Percentiles rank a stretch among this genome's conserved stretches.
Conservation (phyloP, 2,329 filamentous ascomycete species). For the Scedosporium aurantiacum region DNA sequence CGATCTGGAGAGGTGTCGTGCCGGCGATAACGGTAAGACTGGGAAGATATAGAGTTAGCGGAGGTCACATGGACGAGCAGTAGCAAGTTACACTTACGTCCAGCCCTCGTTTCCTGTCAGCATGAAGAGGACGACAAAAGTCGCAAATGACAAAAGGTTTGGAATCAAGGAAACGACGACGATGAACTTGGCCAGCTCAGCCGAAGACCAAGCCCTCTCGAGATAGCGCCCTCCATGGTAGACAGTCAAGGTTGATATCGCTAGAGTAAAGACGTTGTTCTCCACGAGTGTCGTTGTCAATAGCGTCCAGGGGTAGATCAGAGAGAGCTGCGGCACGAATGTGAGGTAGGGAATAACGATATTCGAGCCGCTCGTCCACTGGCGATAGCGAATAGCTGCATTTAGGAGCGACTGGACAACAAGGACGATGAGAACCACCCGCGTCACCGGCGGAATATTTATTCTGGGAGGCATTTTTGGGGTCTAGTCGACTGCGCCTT, state of each 20-base stretch:
- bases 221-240: constrained; percentile 92
- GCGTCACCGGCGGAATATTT: constrained; percentile 86
- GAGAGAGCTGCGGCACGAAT: constrained; percentile 70
- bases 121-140: constrained; percentile 64
- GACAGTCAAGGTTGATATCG: constrained; percentile 65
- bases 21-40: constrained; percentile 77
- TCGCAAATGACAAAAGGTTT: constrained; percentile 62
- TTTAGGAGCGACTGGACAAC: constrained; percentile 73
- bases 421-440: constrained; percentile 65
- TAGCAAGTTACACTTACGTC: constrained; percentile 44
- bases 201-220: constrained; percentile 88
- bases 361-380: constrained; percentile 51
- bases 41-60: constrained; percentile 13
- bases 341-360: constrained; percentile 78
- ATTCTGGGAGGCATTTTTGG: constrained; percentile 64
- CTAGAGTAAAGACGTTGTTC: constrained; percentile 79
- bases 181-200: constrained; percentile 85
- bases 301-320: constrained; percentile 90
- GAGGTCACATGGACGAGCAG: neutral
- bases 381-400: constrained; percentile 62
- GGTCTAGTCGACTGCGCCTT: constrained; percentile 1
- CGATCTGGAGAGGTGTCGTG: constrained; percentile 78
- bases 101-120: constrained; percentile 56
- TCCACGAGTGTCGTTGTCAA: constrained; percentile 80
- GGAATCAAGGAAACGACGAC: constrained; percentile 67